Conservation (phyloP, 2,329 filamentous ascomycete species). For the Dothiorella sarmentorum region DNA sequence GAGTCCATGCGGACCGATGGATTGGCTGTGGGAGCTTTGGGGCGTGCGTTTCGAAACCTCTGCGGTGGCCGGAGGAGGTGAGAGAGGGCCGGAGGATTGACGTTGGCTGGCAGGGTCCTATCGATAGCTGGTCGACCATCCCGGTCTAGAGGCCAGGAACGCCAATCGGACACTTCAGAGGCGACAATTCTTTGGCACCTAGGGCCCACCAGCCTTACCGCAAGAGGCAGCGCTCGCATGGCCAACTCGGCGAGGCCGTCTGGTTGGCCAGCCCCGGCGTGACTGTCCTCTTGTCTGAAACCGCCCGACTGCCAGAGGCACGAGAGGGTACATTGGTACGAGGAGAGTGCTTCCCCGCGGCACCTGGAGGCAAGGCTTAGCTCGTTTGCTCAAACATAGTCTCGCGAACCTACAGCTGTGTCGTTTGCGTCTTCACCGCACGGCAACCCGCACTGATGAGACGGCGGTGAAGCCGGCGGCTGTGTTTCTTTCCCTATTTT, state of each 20-base stretch:
- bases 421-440: not conserved
- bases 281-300: not conserved
- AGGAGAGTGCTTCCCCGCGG: not conserved
- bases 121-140: not conserved
- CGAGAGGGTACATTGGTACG: not conserved
- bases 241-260: not conserved
- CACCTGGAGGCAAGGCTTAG: not conserved
- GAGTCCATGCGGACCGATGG: not conserved
- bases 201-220: not conserved
- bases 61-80: not conserved
- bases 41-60: conserved; percentile 4
- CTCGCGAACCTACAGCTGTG: not conserved
- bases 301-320: not conserved
- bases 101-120: not conserved
- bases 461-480: not conserved
- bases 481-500: not conserved
- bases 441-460: not conserved
- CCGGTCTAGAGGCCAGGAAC: not conserved
- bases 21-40: not conserved
- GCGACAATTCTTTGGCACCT: not conserved
- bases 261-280: not conserved
- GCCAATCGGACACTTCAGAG: not conserved
- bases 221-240: not conserved
- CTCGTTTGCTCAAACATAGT: not conserved
- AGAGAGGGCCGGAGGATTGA: not conserved